These are phyloP conservation scores for Saccharomycopsis olivae DNA, from an alignment of 805 yeast species.

Conservation along the genomic window DNA sequence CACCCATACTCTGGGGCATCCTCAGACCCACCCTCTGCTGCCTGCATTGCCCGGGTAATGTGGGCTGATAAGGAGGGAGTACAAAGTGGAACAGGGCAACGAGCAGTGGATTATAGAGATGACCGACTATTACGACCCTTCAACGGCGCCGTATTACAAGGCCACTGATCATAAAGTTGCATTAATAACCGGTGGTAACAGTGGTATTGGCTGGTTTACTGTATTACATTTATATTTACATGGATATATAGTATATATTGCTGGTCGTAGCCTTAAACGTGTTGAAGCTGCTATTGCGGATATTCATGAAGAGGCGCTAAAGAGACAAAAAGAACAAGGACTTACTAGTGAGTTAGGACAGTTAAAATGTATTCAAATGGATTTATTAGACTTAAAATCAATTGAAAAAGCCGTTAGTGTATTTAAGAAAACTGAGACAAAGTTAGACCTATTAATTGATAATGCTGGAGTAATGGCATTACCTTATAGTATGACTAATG, in stretches of 20 bases:
- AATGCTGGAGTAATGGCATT: conserved; percentile 77
- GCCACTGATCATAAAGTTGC: conserved; percentile 60
- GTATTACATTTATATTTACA: conserved; percentile 68
- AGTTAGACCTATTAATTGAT: conserved; percentile 53
- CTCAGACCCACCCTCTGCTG: no score
- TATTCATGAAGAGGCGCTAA: conserved; percentile 42
- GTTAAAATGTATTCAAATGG: conserved; percentile 42
- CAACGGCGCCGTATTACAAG: conserved; percentile 44
- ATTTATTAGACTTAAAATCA: conserved; percentile 34
- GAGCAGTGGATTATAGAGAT: no score
- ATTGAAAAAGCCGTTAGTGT: conserved; percentile 31
- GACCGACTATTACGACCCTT: conserved; percentile 26
- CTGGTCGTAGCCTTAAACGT: conserved; percentile 52
- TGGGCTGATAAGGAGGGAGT: no score
- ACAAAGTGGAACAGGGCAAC: no score
- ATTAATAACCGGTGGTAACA: conserved; percentile 70
- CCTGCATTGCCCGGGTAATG: no score
- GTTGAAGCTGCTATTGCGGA: conserved; percentile 48
- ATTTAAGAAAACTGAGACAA: conserved; percentile 31
- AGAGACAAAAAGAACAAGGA: not conserved
- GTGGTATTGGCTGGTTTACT: conserved; percentile 73
- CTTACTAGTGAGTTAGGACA: conserved; percentile 29
- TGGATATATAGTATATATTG: conserved; percentile 66
- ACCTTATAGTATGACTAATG: conserved; percentile 55
- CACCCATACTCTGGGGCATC: no score